Base-by-base conservation (phyloP, 768 basidiomycete genomes). In the Myochromella boudieri region DNA sequence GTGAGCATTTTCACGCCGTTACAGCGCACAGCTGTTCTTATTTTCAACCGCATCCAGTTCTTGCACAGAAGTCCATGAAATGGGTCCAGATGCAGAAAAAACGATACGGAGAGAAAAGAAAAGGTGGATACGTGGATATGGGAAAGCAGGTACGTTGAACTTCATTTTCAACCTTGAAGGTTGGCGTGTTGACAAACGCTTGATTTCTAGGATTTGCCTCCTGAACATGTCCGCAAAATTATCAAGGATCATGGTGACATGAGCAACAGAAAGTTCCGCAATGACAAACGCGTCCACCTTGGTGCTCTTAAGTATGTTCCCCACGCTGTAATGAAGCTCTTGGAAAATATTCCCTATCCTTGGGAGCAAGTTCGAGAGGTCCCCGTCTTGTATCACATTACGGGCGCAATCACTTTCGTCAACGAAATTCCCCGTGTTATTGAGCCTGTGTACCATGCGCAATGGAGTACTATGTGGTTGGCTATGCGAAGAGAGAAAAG, bases 361-460 rank as follows among this genome's bases (percentile, higher is more conserved):
- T 95, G 93, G 94, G 95, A 97, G 78, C 97, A 99, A 81, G 95
- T 99, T 24, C 90, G 97, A 60, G 97, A 99, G 68, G 97, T 99
- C 2, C 94, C 94, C 7, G 95, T 98, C 14, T 76, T 99, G 47
- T 99, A 99, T 68, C 97, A 99, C 65, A 95, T 99, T 61, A 98
- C 97, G 7, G 97, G 97, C 54, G 97, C 97, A 31, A 99, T 99
- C 69, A 98, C 97, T 2, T 99, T 99, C 60, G 97, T 99, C 56
- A 98, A 97, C 71, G 94, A 98, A 67, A 88, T 97, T 29, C 97
- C 97, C 33, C 87, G 92, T 37, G 83, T 99, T 56, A 89, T 98
- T 52, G 97, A 98, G 65, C 97, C 97, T 5, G 82, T 99, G 8
- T 98, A 97, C 68, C 97, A 99, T 65, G 93, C 97, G 1, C 97